A percentile compares a stretch with the other conserved stretches of the same genome.
These are phyloP conservation scores for Sporothrix phasma DNA, from an alignment of 2,329 filamentous ascomycete species.

Conservation along the genomic window DNA sequence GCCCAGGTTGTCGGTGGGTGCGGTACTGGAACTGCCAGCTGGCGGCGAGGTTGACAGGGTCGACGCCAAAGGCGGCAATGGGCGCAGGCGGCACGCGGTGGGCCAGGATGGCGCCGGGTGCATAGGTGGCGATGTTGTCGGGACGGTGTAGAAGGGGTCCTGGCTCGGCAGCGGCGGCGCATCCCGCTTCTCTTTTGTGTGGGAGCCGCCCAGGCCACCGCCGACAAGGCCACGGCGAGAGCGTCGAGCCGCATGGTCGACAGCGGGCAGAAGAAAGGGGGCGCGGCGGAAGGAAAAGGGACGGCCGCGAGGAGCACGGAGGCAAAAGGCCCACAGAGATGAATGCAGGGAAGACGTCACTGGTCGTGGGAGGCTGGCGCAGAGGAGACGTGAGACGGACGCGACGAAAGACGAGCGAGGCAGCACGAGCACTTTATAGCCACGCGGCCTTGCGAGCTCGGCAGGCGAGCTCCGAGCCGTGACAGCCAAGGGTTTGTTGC, in stretches of 20 bases:
- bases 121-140: conserved; percentile 7
- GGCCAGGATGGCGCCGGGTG: conserved; percentile 6
- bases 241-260: background rate
- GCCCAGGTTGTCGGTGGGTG: conserved; percentile 11
- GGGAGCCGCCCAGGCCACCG: background rate
- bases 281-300: too few relatives aligned
- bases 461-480: too few relatives aligned
- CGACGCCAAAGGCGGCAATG: conserved; percentile 9
- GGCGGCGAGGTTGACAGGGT: background rate
- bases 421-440: too few relatives aligned
- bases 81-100: conserved; percentile 5
- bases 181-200: background rate
- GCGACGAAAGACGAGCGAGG: too few relatives aligned
- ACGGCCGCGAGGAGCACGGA: background rate
- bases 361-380: too few relatives aligned
- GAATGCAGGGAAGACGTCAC: background rate
- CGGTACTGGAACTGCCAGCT: conserved; percentile 13
- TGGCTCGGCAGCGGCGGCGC: background rate
- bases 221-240: background rate
- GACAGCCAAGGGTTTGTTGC: too few relatives aligned
- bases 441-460: too few relatives aligned
- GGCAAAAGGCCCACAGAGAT: background rate
- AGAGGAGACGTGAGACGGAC: too few relatives aligned
- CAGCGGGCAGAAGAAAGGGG: too few relatives aligned
- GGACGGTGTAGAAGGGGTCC: conserved; percentile 12